These are phyloP conservation scores for Rhizopogon vinicolor DNA, from an alignment of 768 basidiomycete genomes.

Conservation along the genomic window DNA sequence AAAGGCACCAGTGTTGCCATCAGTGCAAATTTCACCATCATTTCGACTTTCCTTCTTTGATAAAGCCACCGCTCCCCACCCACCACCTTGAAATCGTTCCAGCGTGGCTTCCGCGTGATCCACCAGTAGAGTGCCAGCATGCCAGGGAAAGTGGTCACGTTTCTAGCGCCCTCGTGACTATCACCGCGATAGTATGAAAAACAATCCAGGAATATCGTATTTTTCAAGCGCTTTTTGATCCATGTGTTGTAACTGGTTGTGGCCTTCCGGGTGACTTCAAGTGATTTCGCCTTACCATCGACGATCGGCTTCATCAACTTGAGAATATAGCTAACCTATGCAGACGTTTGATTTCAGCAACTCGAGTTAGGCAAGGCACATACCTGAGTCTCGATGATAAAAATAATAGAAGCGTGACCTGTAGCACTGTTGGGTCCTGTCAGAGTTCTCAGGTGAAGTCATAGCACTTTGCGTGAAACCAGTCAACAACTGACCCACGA, in stretches of 20 bases:
- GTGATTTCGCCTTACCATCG: constrained; percentile 41
- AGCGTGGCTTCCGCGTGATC: constrained; percentile 37
- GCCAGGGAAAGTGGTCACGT: constrained; percentile 49
- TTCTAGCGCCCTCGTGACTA: constrained; percentile 28
- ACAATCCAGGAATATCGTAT: constrained; percentile 51
- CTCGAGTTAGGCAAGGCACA: constrained; percentile 4
- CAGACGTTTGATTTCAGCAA: background rate
- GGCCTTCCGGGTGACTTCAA: constrained; percentile 43
- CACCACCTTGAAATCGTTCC: constrained; percentile 38
- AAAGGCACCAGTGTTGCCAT: constrained; percentile 19
- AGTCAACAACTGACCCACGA: constrained; percentile 36
- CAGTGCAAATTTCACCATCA: constrained; percentile 17
- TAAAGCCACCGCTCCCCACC: constrained; percentile 34
- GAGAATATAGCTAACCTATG: constrained; percentile 44
- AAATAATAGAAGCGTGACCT: constrained; percentile 56
- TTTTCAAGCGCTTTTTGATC: constrained; percentile 42
- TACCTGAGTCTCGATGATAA: constrained; percentile 53
- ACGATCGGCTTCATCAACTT: constrained; percentile 51
- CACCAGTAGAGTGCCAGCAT: constrained; percentile 49
- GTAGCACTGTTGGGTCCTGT: constrained; percentile 53
- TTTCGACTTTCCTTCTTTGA: constrained; percentile 19
- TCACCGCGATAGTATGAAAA: constrained; percentile 46
- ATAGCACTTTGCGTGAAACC: background rate
- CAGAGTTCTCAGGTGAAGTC: background rate
- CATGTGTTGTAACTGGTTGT: constrained; percentile 47